phyloP scores from a whole-genome alignment of 352 stramenopile genomes.

The Pythium coloratum region DNA sequence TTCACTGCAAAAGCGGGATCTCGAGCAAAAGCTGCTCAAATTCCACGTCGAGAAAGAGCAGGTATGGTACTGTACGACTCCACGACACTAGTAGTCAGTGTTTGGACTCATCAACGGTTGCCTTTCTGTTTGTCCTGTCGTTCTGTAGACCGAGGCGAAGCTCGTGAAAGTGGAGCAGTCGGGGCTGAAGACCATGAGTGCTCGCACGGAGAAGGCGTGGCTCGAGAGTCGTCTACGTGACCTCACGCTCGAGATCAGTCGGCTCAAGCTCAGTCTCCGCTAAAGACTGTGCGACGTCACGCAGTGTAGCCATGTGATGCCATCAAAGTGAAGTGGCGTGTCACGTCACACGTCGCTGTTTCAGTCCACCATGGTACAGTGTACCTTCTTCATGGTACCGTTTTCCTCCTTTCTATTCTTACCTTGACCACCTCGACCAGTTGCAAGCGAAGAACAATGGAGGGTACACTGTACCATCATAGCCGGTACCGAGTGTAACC shows the following conservation, averaged over 20 bases:
- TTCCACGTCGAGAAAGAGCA: slow-evolving; percentile 52
- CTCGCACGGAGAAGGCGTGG: slow-evolving; percentile 36
- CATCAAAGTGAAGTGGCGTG: slow-evolving; percentile 4
- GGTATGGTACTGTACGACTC: slow-evolving; percentile 15
- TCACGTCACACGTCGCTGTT: neutral
- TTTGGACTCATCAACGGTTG: neutral
- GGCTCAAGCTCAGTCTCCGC: slow-evolving; percentile 36
- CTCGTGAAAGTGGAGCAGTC: slow-evolving; percentile 44
- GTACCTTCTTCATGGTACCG: slow-evolving; percentile 22
- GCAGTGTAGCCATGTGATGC: slow-evolving; percentile 28
- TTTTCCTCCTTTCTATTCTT: neutral
- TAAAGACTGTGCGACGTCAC: slow-evolving; percentile 13
- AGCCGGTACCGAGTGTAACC: neutral
- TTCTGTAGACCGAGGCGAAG: slow-evolving; percentile 36
- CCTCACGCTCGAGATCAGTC: slow-evolving; percentile 35
- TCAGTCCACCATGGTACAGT: slow-evolving; percentile 14
- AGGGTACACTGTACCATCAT: neutral
- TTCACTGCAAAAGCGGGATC: slow-evolving; percentile 36
- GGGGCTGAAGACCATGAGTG: slow-evolving; percentile 43
- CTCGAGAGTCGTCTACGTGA: slow-evolving; percentile 33
- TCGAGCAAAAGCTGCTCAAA: slow-evolving; percentile 45
- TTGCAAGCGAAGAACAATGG: neutral
- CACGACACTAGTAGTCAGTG: neutral
- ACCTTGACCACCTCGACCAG: no score
- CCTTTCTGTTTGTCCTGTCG: neutral